phyloP scores from a whole-genome alignment of 2,329 filamentous ascomycete species.

The Penicillium sp. region DNA sequence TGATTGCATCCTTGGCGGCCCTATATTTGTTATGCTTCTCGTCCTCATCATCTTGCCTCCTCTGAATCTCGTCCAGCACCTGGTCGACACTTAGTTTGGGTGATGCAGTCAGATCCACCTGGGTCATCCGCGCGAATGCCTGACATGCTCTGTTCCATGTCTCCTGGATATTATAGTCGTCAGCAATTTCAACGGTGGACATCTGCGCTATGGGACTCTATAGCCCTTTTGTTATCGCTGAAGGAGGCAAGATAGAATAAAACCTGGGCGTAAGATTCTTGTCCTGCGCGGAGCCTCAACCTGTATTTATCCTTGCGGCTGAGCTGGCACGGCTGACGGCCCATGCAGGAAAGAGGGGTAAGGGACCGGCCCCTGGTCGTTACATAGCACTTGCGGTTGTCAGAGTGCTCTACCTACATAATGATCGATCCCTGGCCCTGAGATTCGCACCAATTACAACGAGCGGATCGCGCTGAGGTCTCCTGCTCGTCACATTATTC shows the following conservation, averaged over 20 bases:
- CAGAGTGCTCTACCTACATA: no score
- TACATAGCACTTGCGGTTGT: no score
- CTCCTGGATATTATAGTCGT: conserved; percentile 26
- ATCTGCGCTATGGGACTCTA: neutral
- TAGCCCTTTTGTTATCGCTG: neutral
- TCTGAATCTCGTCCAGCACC: conserved; percentile 29
- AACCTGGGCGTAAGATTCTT: neutral
- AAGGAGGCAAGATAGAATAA: neutral
- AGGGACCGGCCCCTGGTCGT: no score
- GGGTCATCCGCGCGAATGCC: conserved; percentile 24
- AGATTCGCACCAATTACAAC: no score
- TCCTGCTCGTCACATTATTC: no score
- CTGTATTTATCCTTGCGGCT: no score
- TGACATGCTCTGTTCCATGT: conserved; percentile 24
- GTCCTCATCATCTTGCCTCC: conserved; percentile 29
- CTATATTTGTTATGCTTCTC: conserved; percentile 29
- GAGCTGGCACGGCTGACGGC: no score
- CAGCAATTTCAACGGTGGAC: neutral
- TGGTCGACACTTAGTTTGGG: conserved; percentile 27
- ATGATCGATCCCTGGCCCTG: no score
- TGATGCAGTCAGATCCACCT: conserved; percentile 25
- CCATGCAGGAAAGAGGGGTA: no score
- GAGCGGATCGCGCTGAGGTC: no score
- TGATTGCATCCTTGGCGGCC: conserved; percentile 27
- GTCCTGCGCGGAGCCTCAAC: no score